phyloP scores from a whole-genome alignment of 768 basidiomycete genomes.

The Xerocomellus amylosporus region DNA sequence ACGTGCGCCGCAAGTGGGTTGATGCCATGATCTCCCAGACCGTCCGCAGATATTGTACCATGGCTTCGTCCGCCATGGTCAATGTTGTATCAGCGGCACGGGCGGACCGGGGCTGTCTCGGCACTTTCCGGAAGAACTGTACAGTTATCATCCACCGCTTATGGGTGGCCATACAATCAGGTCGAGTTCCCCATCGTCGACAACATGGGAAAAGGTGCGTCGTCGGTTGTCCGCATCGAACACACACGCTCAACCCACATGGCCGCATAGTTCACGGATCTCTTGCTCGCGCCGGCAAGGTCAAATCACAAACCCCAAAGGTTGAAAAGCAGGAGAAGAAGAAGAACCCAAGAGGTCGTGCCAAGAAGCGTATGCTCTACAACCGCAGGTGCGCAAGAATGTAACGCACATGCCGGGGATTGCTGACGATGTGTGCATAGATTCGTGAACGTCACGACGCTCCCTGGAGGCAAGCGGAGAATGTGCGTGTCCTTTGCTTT shows the following conservation, averaged over 20 bases:
- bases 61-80: no score
- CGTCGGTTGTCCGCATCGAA: constrained; percentile 6
- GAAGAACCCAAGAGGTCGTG: constrained; percentile 96
- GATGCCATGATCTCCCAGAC: no score
- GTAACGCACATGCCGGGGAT: not conserved
- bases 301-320: constrained; percentile 97
- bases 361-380: constrained; percentile 94
- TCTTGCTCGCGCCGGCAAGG: constrained; percentile 99
- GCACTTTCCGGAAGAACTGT: constrained; percentile 39
- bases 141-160: constrained; percentile 34
- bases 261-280: constrained; percentile 86
- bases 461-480: constrained; percentile 89
- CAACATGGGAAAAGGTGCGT: constrained; percentile 74
- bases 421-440: constrained; percentile 35
- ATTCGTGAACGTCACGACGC: constrained; percentile 91
- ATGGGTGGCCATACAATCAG: constrained; percentile 27
- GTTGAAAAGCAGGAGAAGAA: constrained; percentile 99
- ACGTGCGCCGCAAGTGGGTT: no score
- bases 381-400: constrained; percentile 73
- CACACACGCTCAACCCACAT: not conserved
- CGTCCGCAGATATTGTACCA: no score
- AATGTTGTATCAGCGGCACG: no score
- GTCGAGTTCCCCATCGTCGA: constrained; percentile 44
- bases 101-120: constrained; percentile 4
- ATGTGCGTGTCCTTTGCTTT: constrained; percentile 66